These are phyloP conservation scores for Vanderwaltozyma yarrowii DNA, from an alignment of 805 yeast genomes.

Conservation along the genomic window DNA sequence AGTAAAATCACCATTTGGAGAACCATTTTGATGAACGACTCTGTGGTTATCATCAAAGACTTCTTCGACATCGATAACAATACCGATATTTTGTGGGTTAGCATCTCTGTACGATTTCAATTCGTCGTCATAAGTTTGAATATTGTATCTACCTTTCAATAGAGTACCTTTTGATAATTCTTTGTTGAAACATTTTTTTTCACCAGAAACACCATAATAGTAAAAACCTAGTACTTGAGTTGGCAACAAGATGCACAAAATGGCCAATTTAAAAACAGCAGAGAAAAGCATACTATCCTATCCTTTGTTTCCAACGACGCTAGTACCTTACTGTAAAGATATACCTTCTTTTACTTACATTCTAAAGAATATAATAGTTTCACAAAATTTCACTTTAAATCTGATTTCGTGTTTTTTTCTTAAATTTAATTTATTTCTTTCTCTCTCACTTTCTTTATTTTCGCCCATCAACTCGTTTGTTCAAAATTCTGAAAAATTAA, in stretches of 20 bases:
- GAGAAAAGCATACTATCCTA: conserved; percentile 3
- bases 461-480: too few relatives aligned
- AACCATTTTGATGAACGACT: conserved; percentile 59
- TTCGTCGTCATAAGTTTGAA: conserved; percentile 36
- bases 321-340: too few relatives aligned
- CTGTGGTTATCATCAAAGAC: conserved; percentile 70
- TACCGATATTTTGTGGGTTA: conserved; percentile 29
- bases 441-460: too few relatives aligned
- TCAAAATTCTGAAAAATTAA: too few relatives aligned
- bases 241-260: conserved; percentile 15
- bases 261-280: conserved; percentile 10
- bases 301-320: too few relatives aligned
- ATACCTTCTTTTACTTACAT: too few relatives aligned
- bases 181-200: conserved; percentile 45
- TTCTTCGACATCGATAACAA: conserved; percentile 42
- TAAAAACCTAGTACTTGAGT: conserved; percentile 33
- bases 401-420: too few relatives aligned
- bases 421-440: too few relatives aligned
- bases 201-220: conserved; percentile 43
- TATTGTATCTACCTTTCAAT: conserved; percentile 39
- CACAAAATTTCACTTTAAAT: too few relatives aligned
- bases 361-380: too few relatives aligned
- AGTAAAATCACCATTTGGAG: conserved; percentile 58
- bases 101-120: conserved; percentile 28
- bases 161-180: conserved; percentile 43